Conservation (phyloP, 768 basidiomycete genomes). For the Hebeloma cylindrosporum region DNA sequence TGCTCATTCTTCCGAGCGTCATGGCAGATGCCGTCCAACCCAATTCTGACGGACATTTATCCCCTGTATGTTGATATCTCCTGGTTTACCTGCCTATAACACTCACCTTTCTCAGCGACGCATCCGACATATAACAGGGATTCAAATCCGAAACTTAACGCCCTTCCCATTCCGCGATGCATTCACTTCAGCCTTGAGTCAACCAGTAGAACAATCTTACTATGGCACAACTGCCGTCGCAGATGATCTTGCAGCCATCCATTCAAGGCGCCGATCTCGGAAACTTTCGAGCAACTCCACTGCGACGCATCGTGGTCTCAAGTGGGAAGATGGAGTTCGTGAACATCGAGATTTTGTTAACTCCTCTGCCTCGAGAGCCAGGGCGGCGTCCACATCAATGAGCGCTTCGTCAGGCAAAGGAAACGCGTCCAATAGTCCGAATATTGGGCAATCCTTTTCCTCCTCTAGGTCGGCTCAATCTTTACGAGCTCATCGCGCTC, state of each 20-base stretch:
- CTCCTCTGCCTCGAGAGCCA: conserved; percentile 21
- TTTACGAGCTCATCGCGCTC: conserved; percentile 40
- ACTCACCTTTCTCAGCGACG: conserved; percentile 48
- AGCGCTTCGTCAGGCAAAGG: conserved; percentile 33
- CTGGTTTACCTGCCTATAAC: background rate
- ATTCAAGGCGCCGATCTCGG: conserved; percentile 58
- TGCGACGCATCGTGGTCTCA: conserved; percentile 45
- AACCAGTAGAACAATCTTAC: conserved; percentile 63
- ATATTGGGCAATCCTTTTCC: conserved; percentile 9
- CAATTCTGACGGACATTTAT: conserved; percentile 14
- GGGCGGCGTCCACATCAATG: conserved; percentile 48
- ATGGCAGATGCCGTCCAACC: too few relatives aligned
- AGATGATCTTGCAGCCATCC: conserved; percentile 69
- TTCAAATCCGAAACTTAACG: conserved; percentile 82
- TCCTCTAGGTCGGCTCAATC: conserved; percentile 31
- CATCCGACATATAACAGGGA: conserved; percentile 67
- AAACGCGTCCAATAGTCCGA: conserved; percentile 16
- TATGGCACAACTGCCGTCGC: conserved; percentile 55
- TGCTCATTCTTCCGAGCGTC: too few relatives aligned
- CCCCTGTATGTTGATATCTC: conserved; percentile 18
- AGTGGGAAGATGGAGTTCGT: conserved; percentile 44
- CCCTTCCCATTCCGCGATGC: conserved; percentile 81
- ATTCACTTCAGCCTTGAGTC: conserved; percentile 69
- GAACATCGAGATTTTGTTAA: conserved; percentile 26
- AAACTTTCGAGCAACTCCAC: conserved; percentile 61